A percentile compares a stretch with the other conserved stretches of the same genome.
phyloP scores from a whole-genome alignment of 2,329 filamentous ascomycete genomes.

The Trichoderma sp. region DNA sequence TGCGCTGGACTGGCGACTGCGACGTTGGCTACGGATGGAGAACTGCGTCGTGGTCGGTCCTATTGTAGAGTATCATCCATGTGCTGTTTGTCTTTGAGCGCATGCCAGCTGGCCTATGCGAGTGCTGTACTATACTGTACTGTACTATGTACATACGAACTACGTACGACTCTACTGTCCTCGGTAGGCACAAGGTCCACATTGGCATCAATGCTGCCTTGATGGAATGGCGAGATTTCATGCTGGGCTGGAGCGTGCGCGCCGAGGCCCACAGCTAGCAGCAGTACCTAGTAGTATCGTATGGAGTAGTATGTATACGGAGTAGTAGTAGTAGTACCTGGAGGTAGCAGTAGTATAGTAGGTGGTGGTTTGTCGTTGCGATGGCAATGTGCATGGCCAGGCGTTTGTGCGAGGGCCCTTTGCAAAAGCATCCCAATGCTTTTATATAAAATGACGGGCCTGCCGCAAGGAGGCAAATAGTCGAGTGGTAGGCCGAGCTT shows the following conservation, averaged over 20 bases:
- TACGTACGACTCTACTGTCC: too few relatives aligned
- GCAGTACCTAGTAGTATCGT: too few relatives aligned
- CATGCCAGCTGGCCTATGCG: not conserved
- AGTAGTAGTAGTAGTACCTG: too few relatives aligned
- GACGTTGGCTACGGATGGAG: not conserved
- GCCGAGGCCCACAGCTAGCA: not conserved
- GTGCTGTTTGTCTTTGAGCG: not conserved
- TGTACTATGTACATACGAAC: not conserved
- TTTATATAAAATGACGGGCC: constrained; percentile 1
- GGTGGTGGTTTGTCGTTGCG: constrained; percentile 2
- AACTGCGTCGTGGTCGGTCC: not conserved
- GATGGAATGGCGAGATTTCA: not conserved
- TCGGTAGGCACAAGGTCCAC: not conserved
- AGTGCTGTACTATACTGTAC: too few relatives aligned
- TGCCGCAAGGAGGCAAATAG: constrained; percentile 6
- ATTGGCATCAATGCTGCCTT: constrained; percentile 3
- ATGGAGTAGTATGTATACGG: too few relatives aligned
- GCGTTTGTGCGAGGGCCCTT: not conserved
- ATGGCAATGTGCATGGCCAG: not conserved
- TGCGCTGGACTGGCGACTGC: not conserved
- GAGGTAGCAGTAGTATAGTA: too few relatives aligned
- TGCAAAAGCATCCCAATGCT: not conserved
- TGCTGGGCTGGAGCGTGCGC: not conserved
- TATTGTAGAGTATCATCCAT: not conserved
- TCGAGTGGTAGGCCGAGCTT: not conserved